Base-by-base conservation (phyloP, 2,329 filamentous ascomycete species). In the Madurella mycetomatis region DNA sequence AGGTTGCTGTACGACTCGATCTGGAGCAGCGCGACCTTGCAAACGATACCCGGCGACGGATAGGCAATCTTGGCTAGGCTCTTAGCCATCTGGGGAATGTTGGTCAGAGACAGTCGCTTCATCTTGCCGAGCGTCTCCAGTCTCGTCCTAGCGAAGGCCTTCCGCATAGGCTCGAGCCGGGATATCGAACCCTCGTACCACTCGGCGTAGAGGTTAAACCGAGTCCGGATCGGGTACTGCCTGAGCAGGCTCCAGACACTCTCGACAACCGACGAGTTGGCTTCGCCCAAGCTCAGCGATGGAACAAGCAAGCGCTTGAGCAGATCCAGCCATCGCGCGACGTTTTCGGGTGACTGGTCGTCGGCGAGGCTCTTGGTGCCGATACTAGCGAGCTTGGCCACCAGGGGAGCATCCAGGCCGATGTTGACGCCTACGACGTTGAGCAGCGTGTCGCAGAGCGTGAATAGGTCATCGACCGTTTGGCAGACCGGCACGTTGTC, bases 1-100 rank as follows among this genome's bases (percentile, higher is more conserved):
- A 99, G 80, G 67, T 97, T 99, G 67, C 88, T 88, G 69, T 99
- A 99, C 0, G 88, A 86, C 70, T 99, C 92, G 55, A 96, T 90
- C 69, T 96, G 92, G 58, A 86, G 86, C 54, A 99, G 83, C 7
- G 92, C 90, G 53, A 92, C 88, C 64, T 85, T 85, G 74, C 96
- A 96, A 19, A 97, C 92, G 53, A 96, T 81, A 25, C 92, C 92
- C 1, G 94, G 95, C 42, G 90, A 94, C 1, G 90, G 86, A 64
- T 90, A 88, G 25, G 92, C 91, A n/a, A 92, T 88, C 71, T 96
- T 97, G 9, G 92, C 92, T 31, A 99, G 79, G 39, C 86, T 84
- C 66, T 92, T 86, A 46, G 92, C 91, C 84, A 96, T 96, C 45
- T 86, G 83, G 49, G 86, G 81, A 17, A 92, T 81, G 66, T 96